These are phyloP conservation scores for Castanospermum australe DNA, from an alignment of 306 rosid genomes.

Conservation along the genomic window DNA sequence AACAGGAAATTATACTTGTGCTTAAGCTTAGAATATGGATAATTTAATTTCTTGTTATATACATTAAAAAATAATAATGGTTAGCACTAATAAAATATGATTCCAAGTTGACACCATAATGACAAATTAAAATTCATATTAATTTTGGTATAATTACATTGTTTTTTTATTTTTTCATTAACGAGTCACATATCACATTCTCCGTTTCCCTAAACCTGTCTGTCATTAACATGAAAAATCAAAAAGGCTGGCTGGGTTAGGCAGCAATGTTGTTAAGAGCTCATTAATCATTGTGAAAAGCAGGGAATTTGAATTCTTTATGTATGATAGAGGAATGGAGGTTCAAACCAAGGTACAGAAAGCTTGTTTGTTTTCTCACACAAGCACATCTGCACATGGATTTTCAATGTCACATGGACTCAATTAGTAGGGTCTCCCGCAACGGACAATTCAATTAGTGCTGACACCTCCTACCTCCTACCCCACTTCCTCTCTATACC, in stretches of 20 bases:
- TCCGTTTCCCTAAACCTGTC: neutral
- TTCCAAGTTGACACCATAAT: too few relatives aligned
- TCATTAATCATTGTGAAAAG: neutral
- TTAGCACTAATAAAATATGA: neutral
- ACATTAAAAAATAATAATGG: too few relatives aligned
- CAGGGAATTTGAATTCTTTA: neutral
- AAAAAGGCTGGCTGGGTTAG: neutral
- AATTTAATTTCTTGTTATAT: too few relatives aligned
- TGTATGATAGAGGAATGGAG: neutral
- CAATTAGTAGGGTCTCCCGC: constrained; percentile 27
- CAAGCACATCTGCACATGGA: constrained; percentile 31
- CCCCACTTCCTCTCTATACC: neutral
- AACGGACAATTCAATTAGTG: constrained; percentile 44
- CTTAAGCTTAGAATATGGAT: neutral
- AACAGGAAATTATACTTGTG: neutral
- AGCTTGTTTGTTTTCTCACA: neutral
- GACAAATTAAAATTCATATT: too few relatives aligned
- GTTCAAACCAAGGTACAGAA: neutral
- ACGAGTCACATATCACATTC: too few relatives aligned
- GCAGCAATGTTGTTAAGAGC: neutral
- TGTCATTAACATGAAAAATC: neutral
- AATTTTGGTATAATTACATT: too few relatives aligned
- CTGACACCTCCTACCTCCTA: constrained; percentile 26
- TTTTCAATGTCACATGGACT: constrained; percentile 39
- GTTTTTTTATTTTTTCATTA: too few relatives aligned